A percentile compares a stretch with the other conserved stretches of the same genome.
Evolutionary conservation across 352 stramenopile species (phyloP).

Genomic region (Globisporangium apiculatum): DNA sequence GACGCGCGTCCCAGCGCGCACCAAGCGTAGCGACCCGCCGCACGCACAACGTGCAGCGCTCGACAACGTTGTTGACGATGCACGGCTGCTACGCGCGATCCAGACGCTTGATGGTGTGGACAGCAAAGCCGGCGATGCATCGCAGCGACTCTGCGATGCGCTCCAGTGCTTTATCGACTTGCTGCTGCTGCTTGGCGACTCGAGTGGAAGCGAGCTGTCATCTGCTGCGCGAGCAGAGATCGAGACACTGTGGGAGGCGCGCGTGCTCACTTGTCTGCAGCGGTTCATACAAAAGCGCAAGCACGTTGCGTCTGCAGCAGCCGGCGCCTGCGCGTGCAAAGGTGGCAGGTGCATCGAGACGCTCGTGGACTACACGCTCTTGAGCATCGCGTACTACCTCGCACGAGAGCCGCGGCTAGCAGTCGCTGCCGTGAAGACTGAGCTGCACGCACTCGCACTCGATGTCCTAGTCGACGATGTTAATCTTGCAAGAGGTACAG

Average conservation of each 20-base stretch:
- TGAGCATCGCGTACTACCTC: constrained; percentile 36
- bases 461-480: constrained; percentile 1
- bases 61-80: constrained; percentile 14
- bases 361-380: constrained; percentile 18
- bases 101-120: constrained; percentile 25
- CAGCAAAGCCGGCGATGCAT: not conserved
- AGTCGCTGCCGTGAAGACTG: constrained; percentile 28
- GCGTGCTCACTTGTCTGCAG: constrained; percentile 27
- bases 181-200: constrained; percentile 16
- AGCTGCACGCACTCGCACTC: constrained; percentile 31
- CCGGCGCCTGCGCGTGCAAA: constrained; percentile 11
- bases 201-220: not conserved
- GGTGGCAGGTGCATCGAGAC: constrained; percentile 17
- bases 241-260: constrained; percentile 25
- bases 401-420: constrained; percentile 24
- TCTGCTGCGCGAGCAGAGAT: constrained; percentile 11
- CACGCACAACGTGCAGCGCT: not conserved
- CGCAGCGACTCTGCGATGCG: constrained; percentile 8
- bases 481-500: not conserved
- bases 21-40: not conserved
- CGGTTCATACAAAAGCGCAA: constrained; percentile 20
- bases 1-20: not conserved
- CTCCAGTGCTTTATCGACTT: constrained; percentile 26
- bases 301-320: not conserved
- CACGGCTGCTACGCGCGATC: constrained; percentile 32